Evolutionary conservation across 1,139 yeast species (phyloP), one percentile per base, ranked within the genome.

Genomic region (Blastobotrys malaysiensis): DNA sequence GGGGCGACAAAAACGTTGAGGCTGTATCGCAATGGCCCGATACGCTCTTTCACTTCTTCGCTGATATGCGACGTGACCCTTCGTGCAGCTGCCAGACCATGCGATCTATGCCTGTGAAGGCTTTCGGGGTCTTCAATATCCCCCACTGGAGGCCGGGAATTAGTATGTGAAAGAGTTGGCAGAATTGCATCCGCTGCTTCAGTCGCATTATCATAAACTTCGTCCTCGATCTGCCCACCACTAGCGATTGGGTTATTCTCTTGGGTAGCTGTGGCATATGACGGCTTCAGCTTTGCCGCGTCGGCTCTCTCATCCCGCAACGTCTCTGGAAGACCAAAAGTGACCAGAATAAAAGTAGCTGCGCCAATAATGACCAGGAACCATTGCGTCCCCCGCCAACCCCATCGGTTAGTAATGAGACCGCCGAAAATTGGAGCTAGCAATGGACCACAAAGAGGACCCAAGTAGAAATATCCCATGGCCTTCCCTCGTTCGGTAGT

Each of bases 381-480:
- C 95, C 96, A 89, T 65, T 86, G 95, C 2, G 96, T 87, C 1
- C 93, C 88, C 66, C 96, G 76, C 96, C 96, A 89, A 5, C 88
- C 88, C 85, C 90, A 86, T 9, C 77, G 77, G 51, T 79, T 74
- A 4, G 88, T 80, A 22, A 89, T 78, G 1, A 84, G 82, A 57
- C 96, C 95, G 51, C 96, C 96, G 48, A 88, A 69, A 27, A 88
- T 83, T 0, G 97, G 97, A 9, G 95, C 84, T 6, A 87, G 61
- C 55, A 89, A 75, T 0, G 96, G 96, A 0, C 95, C 96, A 66
- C 84, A 77, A 46, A 89, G 75, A 0, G 95, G 90, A 0, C 96
- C 96, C 48, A 88, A 72, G 65, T 88, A 89, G 63, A 82, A 89
- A 60, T 82, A 75, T 0, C 96, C 95, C 83, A 89, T 80, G 11